Percentiles rank a stretch among this genome's conserved stretches.
phyloP scores from a whole-genome alignment of 208 protist genomes.

The Balamuthia mandrillaris region DNA sequence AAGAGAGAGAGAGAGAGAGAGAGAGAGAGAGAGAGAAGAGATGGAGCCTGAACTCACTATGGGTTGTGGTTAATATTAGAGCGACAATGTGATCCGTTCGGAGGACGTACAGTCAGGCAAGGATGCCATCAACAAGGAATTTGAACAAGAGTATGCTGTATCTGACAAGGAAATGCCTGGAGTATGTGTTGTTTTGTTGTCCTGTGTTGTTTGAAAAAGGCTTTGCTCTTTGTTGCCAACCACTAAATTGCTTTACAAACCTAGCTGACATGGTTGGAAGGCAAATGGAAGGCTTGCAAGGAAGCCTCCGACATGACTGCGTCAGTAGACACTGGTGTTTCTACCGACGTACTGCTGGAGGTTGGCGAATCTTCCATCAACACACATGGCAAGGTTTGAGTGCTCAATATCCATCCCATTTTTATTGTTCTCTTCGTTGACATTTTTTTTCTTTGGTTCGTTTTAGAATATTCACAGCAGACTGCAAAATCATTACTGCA shows the following conservation, averaged over 20 bases:
- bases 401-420: neutral
- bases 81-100: neutral
- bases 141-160: conserved; percentile 6
- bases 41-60: no score
- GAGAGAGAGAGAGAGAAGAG: no score
- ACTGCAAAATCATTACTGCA: conserved; percentile 44
- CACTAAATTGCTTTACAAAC: neutral
- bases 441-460: neutral
- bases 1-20: no score
- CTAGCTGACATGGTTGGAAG: conserved; percentile 37
- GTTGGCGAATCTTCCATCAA: conserved; percentile 29
- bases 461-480: neutral
- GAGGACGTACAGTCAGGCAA: neutral
- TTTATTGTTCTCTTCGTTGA: neutral
- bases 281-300: conserved; percentile 40
- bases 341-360: neutral
- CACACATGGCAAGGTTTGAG: neutral
- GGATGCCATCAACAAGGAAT: neutral
- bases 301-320: neutral
- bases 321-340: conserved; percentile 40
- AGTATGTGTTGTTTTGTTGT: neutral
- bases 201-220: neutral
- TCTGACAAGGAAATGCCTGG: neutral
- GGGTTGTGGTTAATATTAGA: no score
- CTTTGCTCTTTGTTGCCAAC: neutral